Conservation (phyloP, 1,284 basidiomycete genomes). For the Fistulinella staudtii region DNA sequence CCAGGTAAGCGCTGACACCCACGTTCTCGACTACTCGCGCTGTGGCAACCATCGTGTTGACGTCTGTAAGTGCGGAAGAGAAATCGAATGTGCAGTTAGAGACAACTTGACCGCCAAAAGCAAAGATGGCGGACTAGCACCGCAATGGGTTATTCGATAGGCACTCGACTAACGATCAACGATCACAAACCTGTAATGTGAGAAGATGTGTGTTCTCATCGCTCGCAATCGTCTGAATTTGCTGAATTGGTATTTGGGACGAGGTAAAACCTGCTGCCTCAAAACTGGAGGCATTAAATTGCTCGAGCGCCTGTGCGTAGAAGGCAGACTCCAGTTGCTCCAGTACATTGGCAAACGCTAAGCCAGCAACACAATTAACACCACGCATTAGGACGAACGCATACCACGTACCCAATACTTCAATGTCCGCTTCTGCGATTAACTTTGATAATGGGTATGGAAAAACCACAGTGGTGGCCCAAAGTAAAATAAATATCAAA, state of each 20-base stretch:
- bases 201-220: slow-evolving; percentile 63
- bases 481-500: neutral
- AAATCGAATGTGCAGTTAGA: slow-evolving; percentile 70
- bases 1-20: slow-evolving; percentile 78
- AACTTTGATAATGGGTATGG: slow-evolving; percentile 5
- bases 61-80: slow-evolving; percentile 57
- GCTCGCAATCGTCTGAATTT: slow-evolving; percentile 54
- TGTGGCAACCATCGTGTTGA: slow-evolving; percentile 67
- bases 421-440: neutral
- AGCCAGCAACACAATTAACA: neutral
- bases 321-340: slow-evolving; percentile 71
- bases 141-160: neutral
- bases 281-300: slow-evolving; percentile 69
- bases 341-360: slow-evolving; percentile 73
- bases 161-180: neutral
- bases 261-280: slow-evolving; percentile 62
- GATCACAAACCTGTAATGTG: slow-evolving; percentile 45
- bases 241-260: slow-evolving; percentile 54
- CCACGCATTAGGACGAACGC: neutral
- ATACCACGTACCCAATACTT: slow-evolving; percentile 15
- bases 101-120: slow-evolving; percentile 53
- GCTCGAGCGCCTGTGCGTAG: slow-evolving; percentile 62
- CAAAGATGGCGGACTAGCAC: slow-evolving; percentile 43
- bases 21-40: slow-evolving; percentile 79
- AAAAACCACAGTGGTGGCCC: neutral